Base-by-base conservation (phyloP, 202 grass and related monocot genomes). In the Schoenoplectus triqueter region DNA sequence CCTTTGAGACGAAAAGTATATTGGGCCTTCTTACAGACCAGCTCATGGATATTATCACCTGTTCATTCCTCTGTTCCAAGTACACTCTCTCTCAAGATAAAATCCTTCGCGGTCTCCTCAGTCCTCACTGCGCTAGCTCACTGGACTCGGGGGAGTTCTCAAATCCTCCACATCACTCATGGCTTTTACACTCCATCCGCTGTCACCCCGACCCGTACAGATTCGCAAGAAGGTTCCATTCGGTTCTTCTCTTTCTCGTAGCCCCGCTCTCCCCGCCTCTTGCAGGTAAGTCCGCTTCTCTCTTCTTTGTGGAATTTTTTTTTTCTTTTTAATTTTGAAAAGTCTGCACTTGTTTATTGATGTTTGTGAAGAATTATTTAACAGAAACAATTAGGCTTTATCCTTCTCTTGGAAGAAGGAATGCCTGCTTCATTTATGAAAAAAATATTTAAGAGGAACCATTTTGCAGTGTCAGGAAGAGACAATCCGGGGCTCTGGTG, bases 271-370 rank as follows among this genome's bases (percentile, higher is more conserved):
- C 66, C 73, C 62, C 54, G 41, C 52, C n/a, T 51, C 7, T 44
- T 49, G 47, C 47, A 81, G 87, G 87, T 88, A 44, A 52, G 17
- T 54, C 48, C 44, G 56, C n/a, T 57, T 64, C 48, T 78, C 31
- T 39, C 19, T 72, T 88, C 40, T 49, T 5, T 64, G 31, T 9
- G 31, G 31, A 31, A 31, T 31, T 31, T 31, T 31, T 31, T 31
- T 31, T 31, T 31, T 31, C 31, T 31, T 31, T 31, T 31, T 31
- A 31, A 31, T 31, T 31, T 18, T 19, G 52, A 71, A 22, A 54
- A 13, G 15, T 5, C 6, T 5, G 6, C 47, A 70, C 9, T 18
- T 44, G 14, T 2, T 47, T 46, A 8, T 17, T 47, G 5, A 42
- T 41, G 1, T 31, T 31, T 31, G 31, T 31, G 17, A 45, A 31